These are phyloP conservation scores for Tilletia indica DNA, from an alignment of 1,284 basidiomycete species.

Conservation along the genomic window DNA sequence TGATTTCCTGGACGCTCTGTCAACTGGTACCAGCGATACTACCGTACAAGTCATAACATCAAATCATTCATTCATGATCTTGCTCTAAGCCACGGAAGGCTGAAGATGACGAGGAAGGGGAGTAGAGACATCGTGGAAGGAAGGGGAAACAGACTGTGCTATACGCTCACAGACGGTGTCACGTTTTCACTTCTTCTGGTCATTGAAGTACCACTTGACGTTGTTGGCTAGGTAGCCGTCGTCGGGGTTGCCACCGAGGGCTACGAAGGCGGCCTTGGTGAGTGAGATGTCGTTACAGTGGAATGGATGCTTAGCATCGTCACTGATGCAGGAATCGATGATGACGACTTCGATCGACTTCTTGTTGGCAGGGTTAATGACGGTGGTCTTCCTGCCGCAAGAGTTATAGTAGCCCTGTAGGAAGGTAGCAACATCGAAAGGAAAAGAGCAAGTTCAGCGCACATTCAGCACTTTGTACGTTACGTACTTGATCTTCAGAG, in stretches of 20 bases:
- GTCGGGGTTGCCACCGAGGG: not conserved
- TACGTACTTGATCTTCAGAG: not conserved
- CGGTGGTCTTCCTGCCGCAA: not conserved
- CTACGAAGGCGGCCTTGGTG: conserved; percentile 6
- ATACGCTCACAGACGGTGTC: too few species aligned
- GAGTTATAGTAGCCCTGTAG: not conserved
- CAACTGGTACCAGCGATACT: too few species aligned
- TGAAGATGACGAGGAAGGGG: too few species aligned
- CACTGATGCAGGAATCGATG: not conserved
- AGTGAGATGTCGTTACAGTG: conserved; percentile 4
- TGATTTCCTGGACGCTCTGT: too few species aligned
- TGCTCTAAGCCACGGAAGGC: too few species aligned
- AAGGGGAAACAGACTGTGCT: too few species aligned
- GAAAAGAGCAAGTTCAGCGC: not conserved
- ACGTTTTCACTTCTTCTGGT: not conserved
- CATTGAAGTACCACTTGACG: not conserved
- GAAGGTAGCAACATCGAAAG: not conserved
- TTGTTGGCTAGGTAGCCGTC: not conserved
- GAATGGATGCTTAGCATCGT: not conserved
- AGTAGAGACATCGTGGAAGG: too few species aligned
- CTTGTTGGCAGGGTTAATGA: not conserved
- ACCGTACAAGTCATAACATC: too few species aligned
- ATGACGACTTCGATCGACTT: not conserved
- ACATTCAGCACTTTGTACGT: not conserved
- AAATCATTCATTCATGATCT: too few species aligned